Evolutionary conservation across 2,329 filamentous ascomycete genomes (phyloP).

Genomic region (Zymoseptoria pseudotritici): DNA sequence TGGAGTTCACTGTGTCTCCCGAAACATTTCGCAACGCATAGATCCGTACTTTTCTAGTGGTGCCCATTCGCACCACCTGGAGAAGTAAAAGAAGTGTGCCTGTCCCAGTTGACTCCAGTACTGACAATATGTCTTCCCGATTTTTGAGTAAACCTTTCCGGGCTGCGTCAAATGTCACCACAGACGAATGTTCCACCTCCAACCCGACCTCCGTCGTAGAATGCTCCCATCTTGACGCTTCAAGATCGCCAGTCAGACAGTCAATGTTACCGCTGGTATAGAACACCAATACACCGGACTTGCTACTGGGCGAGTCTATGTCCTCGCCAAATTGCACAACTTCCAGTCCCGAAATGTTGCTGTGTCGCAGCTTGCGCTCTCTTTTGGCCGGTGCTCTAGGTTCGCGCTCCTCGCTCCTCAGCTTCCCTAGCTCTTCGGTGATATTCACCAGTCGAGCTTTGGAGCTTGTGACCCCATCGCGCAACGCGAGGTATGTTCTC

Average conservation of each 20-base stretch:
- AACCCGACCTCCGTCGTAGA: constrained; percentile 9
- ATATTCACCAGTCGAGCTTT: constrained; percentile 49
- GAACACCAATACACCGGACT: constrained; percentile 18
- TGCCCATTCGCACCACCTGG: constrained; percentile 11
- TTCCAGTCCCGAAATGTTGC: constrained; percentile 18
- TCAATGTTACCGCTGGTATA: constrained; percentile 26
- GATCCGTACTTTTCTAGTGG: constrained; percentile 10
- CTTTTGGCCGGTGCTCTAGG: constrained; percentile 24
- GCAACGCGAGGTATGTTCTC: constrained; percentile 50
- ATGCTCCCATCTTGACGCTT: constrained; percentile 21
- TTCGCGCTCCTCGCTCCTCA: constrained; percentile 14
- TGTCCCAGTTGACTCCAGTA: constrained; percentile 24
- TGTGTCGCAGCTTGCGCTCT: constrained; percentile 28
- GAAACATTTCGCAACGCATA: constrained; percentile 12
- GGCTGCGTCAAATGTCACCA: constrained; percentile 31
- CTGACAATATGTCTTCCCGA: constrained; percentile 38
- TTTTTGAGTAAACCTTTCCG: constrained; percentile 38
- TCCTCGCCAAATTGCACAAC: constrained; percentile 8
- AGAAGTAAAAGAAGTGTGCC: constrained; percentile 14
- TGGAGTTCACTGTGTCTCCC: constrained; percentile 7
- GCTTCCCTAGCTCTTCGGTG: constrained; percentile 38
- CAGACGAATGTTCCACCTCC: constrained; percentile 20
- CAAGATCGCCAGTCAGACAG: constrained; percentile 25
- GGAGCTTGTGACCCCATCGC: constrained; percentile 36
- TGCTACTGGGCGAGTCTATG: neutral